Evolutionary conservation across 495 filamentous ascomycete genomes (phyloP).

Genomic region (Xylaria bambusicola): DNA sequence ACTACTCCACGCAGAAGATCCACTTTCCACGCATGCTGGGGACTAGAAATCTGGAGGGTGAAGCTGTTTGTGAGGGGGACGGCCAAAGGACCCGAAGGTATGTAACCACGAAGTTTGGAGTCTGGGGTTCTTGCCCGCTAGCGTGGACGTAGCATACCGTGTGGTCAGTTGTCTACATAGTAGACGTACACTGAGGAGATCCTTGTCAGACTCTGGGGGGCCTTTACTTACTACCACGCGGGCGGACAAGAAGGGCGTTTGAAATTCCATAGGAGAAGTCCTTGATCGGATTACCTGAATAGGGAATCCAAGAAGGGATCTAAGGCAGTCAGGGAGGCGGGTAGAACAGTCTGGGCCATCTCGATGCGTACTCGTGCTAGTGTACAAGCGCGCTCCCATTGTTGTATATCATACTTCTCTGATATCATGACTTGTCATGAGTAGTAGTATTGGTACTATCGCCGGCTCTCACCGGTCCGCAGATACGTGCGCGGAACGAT

Average conservation of each 20-base stretch:
- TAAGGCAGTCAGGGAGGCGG: not conserved
- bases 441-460: not conserved
- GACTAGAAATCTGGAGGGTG: not conserved
- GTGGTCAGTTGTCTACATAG: not conserved
- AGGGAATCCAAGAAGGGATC: not conserved
- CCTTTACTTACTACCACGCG: too few species aligned
- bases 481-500: not conserved
- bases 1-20: not conserved
- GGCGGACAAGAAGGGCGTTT: too few species aligned
- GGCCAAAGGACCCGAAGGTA: constrained; percentile 12
- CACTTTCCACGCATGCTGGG: not conserved
- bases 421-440: not conserved
- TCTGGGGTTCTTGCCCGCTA: not conserved
- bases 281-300: constrained; percentile 13
- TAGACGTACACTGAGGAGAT: too few species aligned
- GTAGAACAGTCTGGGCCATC: constrained; percentile 16
- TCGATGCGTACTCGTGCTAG: not conserved
- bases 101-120: not conserved
- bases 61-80: not conserved
- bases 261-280: too few species aligned
- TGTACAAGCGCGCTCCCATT: too few species aligned
- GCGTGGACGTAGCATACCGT: not conserved
- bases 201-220: too few species aligned
- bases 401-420: too few species aligned
- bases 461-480: constrained; percentile 2